Evolutionary conservation across 805 yeast genomes (phyloP), one percentile per base, ranked within the genome.

Genomic region (Kodamaea kakaduensis): DNA sequence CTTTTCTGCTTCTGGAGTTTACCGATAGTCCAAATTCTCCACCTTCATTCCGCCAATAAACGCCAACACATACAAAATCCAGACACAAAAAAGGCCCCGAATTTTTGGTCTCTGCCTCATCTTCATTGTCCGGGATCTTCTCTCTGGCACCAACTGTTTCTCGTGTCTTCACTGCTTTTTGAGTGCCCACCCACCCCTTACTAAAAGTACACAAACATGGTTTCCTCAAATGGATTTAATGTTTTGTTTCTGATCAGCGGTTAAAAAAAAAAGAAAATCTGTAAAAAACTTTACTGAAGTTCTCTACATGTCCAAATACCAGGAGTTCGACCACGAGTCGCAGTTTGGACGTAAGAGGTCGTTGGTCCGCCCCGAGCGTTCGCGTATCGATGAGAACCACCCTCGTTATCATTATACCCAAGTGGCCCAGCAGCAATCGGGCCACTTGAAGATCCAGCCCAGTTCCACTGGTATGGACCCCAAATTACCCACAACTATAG

Each of bases 341-440:
- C 47, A 44, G 7, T 29, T 72, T 13, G 53, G 59, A 28, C 52
- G 81, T 38, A 84, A 81, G 54, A 70, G 77, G 46, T 84, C 96
- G 0, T 65, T 90, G 42, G 83, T 90, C 20, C 73, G 86, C 42
- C 94, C 95, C 3, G 97, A 90, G 52, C 75, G 97, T 46, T 78
- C 83, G 25, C 50, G 69, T 35, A 72, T 77, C 43, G 70, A 77
- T 47, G 77, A 75, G n/a, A 72, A 71, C 35, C 84, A 84, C 54
- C 93, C 90, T 3, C 77, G 81, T 38, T 84, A 70, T 59, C 87
- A 84, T 57, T 87, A 86, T 57, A 73, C 84, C 9, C 87, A 81
- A 47, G 78, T 79, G 24, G 78, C 86, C 2, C 74, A 78, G 26
- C 81, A 80, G 42, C 80, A 82, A 49, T 66, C 77, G 9, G 72